Evolutionary conservation across 805 yeast genomes (phyloP), one percentile per base, ranked within the genome.

Genomic region (Barnettozyma vustinii): DNA sequence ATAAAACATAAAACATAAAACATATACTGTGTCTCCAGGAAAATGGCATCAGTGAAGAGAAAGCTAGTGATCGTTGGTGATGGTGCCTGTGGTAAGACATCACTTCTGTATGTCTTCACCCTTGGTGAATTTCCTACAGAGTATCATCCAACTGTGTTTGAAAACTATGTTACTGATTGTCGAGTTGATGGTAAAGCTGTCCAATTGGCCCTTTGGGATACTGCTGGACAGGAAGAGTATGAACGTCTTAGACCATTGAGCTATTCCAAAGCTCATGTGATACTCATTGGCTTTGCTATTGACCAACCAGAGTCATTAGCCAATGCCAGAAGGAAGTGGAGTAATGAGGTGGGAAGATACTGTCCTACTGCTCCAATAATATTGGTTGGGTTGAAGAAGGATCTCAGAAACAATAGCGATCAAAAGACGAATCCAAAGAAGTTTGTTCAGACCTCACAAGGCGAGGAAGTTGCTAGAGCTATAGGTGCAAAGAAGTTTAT

Each of bases 161-260:
- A 90, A 58, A 90, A 91, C 65, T 89, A 91, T 64, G 96, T 90
- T 15, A 89, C 96, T 1, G 96, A 89, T 60, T 90, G 97, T 66
- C 73, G 96, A 50, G 95, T 91, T 18, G 97, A 90, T 61, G 97
- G 97, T 4, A 90, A 89, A 56, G 85, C 94, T 15, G 96, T 90
- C 4, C 84, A 89, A 54, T 68, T 90, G 48, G 91, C 96, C 2
- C 69, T 90, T 23, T 90, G 97, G 97, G 97, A 90, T 64, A 90
- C 97, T 1, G 97, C 97, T 4, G 97, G 97, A 2, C 97, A 90
- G 68, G 97, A 90, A 69, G 97, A 90, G 67, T 90, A 90, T 63
- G 97, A 90, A 57, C 71, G 97, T 51, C 71, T 91, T 50, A 77
- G 97, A 52, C 97, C 97, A 0, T 71, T 91, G 55, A 85, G 96